Evolutionary conservation across 495 filamentous ascomycete species (phyloP), one percentile per base, ranked within the genome.

Genomic region (Lepidopterella palustris): DNA sequence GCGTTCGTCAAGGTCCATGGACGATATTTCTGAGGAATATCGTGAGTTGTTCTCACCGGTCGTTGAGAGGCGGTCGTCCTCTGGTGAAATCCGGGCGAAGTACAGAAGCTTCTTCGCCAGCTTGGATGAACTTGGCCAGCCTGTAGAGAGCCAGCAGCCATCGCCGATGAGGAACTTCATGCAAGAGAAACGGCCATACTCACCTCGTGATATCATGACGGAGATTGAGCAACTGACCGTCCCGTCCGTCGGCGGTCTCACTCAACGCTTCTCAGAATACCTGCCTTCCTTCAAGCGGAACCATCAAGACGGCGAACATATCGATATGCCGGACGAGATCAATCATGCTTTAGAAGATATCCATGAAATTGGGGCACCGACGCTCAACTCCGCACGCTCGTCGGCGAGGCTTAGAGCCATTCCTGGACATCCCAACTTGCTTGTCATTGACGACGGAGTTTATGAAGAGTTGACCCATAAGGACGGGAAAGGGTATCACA

Each of bases 221-320:
- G 69, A 74, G 65, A 62, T 75, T 51, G 71, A 74, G 31, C 68
- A 66, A 23, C 61, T 75, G 23, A 68, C 70, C 1, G 70, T 75
- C 25, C 73, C 73, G 3, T 72, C 68, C 0, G 64, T 73, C 15
- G 68, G 51, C 11, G 70, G 61, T 9, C 60, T 75, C 15, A 74
- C 71, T 15, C 68, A 70, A 27, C 67, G 69, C 2, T 55, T 75
- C 2, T 73, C 70, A 5, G 70, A 68, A 23, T 47, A 72, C 21
- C 53, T 74, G 31, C 73, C 72, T 3, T 64, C 66, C n/a, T 45
- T 75, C 21, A 57, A 53, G 56, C 31, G 60, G 26, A 60, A 55
- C 40, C 55, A 60, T 45, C 23, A 55, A 10, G 51, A 24, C n/a
- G 54, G 55, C 1, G 50, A 65, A 9, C 63, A 59, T 18, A 63